Conservation (phyloP, 129 eudicot species). For the Oenanthe sinensis region DNA sequence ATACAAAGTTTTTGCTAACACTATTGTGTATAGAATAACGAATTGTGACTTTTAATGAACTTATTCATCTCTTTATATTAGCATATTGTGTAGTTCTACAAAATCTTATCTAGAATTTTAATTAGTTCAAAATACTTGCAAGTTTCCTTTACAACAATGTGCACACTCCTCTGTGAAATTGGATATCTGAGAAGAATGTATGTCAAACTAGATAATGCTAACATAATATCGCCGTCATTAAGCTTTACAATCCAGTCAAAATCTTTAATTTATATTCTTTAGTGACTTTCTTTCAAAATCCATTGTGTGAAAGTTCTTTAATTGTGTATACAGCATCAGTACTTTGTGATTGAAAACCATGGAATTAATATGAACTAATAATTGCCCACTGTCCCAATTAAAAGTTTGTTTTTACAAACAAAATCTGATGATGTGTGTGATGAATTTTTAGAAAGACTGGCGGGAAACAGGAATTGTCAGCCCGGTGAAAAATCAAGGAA, state of each 20-base stretch:
- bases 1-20: background rate
- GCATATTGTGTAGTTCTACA: background rate
- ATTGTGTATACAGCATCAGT: background rate
- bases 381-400: too few species aligned
- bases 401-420: background rate
- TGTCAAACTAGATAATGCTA: too few species aligned
- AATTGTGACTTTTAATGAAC: background rate
- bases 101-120: too few species aligned
- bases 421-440: constrained; percentile 8
- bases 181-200: background rate
- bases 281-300: too few species aligned
- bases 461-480: constrained; percentile 69
- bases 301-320: background rate
- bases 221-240: too few species aligned
- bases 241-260: too few species aligned
- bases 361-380: background rate
- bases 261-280: too few species aligned
- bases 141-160: too few species aligned
- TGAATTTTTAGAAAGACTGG: constrained; percentile 78
- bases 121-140: too few species aligned
- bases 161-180: too few species aligned
- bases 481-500: constrained; percentile 83
- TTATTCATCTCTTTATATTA: background rate
- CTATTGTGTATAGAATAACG: background rate
- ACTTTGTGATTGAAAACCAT: background rate